Evolutionary conservation across 2,329 filamentous ascomycete genomes (phyloP).

Genomic region (Neofusicoccum ribis): DNA sequence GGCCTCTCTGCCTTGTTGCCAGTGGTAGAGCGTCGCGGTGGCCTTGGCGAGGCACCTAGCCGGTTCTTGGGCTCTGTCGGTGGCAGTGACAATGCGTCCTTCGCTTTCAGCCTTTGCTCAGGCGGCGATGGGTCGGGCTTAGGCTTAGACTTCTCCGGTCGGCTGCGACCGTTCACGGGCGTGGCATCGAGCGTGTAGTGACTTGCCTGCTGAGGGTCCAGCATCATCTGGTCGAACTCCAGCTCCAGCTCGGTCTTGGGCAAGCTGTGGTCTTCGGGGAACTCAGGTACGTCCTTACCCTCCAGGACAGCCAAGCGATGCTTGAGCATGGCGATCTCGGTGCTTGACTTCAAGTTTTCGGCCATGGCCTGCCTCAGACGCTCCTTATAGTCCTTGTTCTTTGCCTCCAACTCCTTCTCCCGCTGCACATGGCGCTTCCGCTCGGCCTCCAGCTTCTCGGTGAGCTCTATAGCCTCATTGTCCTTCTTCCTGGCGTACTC

Average conservation of each 20-base stretch:
- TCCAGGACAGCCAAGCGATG: conserved; percentile 33
- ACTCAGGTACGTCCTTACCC: background rate
- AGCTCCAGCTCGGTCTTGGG: conserved; percentile 11
- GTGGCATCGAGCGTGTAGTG: conserved; percentile 13
- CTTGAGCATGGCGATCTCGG: conserved; percentile 38
- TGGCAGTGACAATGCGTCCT: background rate
- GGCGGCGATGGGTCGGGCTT: background rate
- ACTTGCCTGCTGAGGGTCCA: conserved; percentile 18
- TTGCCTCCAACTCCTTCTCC: conserved; percentile 63
- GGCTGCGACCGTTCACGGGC: background rate
- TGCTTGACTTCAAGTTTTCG: conserved; percentile 33
- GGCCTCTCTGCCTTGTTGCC: background rate
- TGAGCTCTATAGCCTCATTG: conserved; percentile 65
- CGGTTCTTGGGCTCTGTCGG: background rate
- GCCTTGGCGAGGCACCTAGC: background rate
- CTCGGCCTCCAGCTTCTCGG: conserved; percentile 67
- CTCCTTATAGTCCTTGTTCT: conserved; percentile 51
- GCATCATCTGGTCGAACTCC: conserved; percentile 15
- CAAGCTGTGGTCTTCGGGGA: background rate
- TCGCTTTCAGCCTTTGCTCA: background rate
- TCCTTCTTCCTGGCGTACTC: conserved; percentile 79
- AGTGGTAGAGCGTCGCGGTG: background rate
- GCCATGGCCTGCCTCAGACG: conserved; percentile 34
- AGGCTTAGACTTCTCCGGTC: background rate
- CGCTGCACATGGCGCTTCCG: conserved; percentile 64